Evolutionary conservation across 2,329 filamentous ascomycete genomes (phyloP).

Genomic region (Byssochlamys sp.): DNA sequence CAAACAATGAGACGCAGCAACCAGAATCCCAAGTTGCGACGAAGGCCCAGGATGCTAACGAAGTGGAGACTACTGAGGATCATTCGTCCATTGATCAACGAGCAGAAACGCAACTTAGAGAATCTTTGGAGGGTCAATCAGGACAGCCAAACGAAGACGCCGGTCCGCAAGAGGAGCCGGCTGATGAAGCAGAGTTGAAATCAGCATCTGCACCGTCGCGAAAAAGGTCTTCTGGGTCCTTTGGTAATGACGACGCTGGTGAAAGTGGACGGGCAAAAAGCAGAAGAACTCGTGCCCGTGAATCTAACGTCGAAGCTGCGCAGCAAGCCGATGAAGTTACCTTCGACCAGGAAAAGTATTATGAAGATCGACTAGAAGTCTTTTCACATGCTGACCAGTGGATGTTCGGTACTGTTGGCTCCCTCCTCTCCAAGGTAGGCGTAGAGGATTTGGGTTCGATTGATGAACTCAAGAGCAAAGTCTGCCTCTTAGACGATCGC

Average conservation of each 20-base stretch:
- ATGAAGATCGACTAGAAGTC: constrained; percentile 45
- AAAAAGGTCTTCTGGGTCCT: constrained; percentile 53
- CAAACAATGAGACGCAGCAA: constrained; percentile 7
- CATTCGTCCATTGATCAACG: constrained; percentile 27
- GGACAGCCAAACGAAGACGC: constrained; percentile 12
- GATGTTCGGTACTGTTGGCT: constrained; percentile 46
- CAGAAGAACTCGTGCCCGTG: constrained; percentile 52
- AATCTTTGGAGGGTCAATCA: constrained; percentile 25
- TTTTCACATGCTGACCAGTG: constrained; percentile 49
- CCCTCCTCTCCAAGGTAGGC: constrained; percentile 44
- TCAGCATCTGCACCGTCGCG: constrained; percentile 36
- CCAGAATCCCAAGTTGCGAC: constrained; percentile 4
- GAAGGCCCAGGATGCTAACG: constrained; percentile 7
- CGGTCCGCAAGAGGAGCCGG: constrained; percentile 16
- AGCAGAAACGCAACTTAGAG: constrained; percentile 28
- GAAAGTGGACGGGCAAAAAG: constrained; percentile 51
- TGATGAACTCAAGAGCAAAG: constrained; percentile 25
- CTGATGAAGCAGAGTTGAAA: constrained; percentile 24
- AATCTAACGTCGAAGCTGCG: constrained; percentile 42
- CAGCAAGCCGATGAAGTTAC: constrained; percentile 38
- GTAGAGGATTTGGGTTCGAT: constrained; percentile 38
- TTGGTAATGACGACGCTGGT: constrained; percentile 47
- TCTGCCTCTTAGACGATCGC: constrained; percentile 9
- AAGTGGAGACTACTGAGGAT: constrained; percentile 18
- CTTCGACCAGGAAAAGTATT: constrained; percentile 46